Evolutionary conservation across 257 asterid species (phyloP), one percentile per base, ranked within the genome.

Genomic region (Catharanthus roseus): DNA sequence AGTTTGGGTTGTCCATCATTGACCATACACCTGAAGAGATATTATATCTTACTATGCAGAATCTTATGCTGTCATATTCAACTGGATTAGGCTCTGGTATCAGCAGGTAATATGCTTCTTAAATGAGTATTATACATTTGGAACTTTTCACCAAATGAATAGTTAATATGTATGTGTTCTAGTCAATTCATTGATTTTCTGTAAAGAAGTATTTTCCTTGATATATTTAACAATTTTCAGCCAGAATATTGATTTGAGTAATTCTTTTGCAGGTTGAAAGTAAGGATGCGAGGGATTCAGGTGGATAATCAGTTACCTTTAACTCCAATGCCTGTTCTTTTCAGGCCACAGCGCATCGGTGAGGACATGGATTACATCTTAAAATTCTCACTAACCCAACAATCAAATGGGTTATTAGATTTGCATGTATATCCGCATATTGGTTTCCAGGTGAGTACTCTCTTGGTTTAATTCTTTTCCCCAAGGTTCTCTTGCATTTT

Each of bases 1-100:
- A 95, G 86, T 96, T 95, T 79, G 97, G 99, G 34, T 69, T 95
- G 81, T 95, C 99, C 72, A 74, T 95, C 74, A 79, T 95, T 82
- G 99, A 95, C 86, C 99, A 95, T 76, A 89, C 99, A 72, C 99
- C 99, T 54, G 97, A 91, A 81, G 99, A 95, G 91, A 95, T 95
- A 84, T 71, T 95, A 78, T 95, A 89, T 77, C 72, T 89, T 61
- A 86, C 97, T 44, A 77, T 91, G 73, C 96, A 85, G 86, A 88
- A 81, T 74, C 95, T 95, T 87, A 70, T 86, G 75, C 82, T 95
- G 72, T 95, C 97, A 31, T 86, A 95, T 85, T 91, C 99, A 65
- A 87, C 97, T 75, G 99, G 99, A 75, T 85, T 95, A 54, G 97
- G 95, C 79, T 87, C 93, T 65, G 97, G 97, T 75, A 82, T 91